Evolutionary conservation across 2,329 filamentous ascomycete genomes (phyloP).

Genomic region (Ceratocystis eucalypticola): DNA sequence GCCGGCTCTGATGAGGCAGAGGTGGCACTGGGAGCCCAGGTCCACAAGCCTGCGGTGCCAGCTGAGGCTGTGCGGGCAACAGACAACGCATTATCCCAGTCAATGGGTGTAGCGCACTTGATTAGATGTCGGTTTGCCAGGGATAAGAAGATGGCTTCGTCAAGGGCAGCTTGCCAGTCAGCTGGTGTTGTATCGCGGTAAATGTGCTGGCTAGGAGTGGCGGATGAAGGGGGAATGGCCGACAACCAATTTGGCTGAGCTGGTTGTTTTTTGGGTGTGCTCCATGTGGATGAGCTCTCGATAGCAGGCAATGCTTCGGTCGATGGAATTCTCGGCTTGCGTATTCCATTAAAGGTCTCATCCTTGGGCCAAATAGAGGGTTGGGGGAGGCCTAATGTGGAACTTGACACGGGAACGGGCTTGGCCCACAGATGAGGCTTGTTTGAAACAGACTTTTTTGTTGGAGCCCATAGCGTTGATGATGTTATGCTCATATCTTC

Average conservation of each 20-base stretch:
- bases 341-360: not conserved
- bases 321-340: constrained; percentile 14
- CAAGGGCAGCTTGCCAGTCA: constrained; percentile 27
- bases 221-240: not conserved
- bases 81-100: not conserved
- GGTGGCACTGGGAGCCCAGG: constrained; percentile 7
- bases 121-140: not conserved
- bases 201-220: constrained; percentile 16
- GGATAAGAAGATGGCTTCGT: constrained; percentile 24
- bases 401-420: not conserved
- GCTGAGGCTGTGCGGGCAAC: not conserved
- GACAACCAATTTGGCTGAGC: not conserved
- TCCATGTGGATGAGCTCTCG: constrained; percentile 9
- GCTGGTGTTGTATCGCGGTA: constrained; percentile 23
- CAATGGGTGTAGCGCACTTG: not conserved
- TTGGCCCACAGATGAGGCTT: constrained; percentile 11
- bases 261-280: not conserved
- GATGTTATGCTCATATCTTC: constrained; percentile 11
- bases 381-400: constrained; percentile 25
- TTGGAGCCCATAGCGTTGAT: constrained; percentile 13
- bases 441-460: not conserved
- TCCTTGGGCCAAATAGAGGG: constrained; percentile 24
- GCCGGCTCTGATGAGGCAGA: not conserved
- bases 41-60: constrained; percentile 6
- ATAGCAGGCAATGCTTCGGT: not conserved